A percentile compares a stretch with the other conserved stretches of the same genome.
phyloP scores from a whole-genome alignment of 257 asterid species.

The Osmanthus fragrans region DNA sequence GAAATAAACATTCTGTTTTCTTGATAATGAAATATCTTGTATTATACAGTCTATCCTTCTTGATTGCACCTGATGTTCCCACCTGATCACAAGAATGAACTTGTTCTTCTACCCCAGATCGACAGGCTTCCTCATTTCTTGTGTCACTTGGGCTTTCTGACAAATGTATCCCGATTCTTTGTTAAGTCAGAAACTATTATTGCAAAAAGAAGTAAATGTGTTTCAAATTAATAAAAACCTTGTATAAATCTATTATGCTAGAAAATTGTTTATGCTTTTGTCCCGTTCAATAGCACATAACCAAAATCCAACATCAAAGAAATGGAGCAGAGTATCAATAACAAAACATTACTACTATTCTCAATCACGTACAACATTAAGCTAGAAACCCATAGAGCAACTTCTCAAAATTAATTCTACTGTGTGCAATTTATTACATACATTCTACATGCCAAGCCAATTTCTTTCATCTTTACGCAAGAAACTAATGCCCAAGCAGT shows the following conservation, averaged over 20 bases:
- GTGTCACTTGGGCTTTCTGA: slow-evolving; percentile 50
- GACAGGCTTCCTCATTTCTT: slow-evolving; percentile 51
- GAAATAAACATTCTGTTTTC: no score
- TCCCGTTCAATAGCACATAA: neutral
- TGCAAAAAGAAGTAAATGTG: neutral
- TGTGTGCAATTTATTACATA: neutral
- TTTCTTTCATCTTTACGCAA: neutral
- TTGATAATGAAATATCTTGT: slow-evolving; percentile 89
- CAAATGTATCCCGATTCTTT: slow-evolving; percentile 28
- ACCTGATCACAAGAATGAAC: slow-evolving; percentile 43
- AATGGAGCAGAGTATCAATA: no score
- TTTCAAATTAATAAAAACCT: slow-evolving; percentile 8
- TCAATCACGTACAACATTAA: neutral
- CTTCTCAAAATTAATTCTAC: neutral
- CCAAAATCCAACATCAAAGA: slow-evolving; percentile 3
- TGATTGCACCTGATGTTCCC: slow-evolving; percentile 53
- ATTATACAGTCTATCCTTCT: slow-evolving; percentile 35
- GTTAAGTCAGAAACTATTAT: slow-evolving; percentile 14
- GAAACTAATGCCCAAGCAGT: neutral
- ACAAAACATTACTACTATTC: neutral
- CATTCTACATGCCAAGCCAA: neutral
- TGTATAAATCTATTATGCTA: neutral
- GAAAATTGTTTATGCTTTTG: neutral
- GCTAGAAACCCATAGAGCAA: neutral
- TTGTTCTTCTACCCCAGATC: slow-evolving; percentile 52